Conservation (phyloP, 2,329 filamentous ascomycete genomes). For the Stagonosporopsis vannaccii region DNA sequence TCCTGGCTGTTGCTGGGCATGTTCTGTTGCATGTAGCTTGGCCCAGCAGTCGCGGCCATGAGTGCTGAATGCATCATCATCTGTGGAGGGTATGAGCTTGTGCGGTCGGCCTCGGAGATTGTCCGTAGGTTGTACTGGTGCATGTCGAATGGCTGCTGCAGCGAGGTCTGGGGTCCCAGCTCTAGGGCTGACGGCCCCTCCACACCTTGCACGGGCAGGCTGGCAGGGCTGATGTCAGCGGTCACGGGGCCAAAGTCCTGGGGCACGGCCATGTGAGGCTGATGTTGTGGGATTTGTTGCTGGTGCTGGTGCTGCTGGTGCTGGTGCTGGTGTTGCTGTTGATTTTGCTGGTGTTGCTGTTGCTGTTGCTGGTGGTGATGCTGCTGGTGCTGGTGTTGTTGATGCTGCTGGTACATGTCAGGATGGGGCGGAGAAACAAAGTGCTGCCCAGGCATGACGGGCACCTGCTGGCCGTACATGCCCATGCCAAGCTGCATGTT, state of each 20-base stretch:
- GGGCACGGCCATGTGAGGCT: constrained; percentile 36
- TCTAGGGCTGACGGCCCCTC: constrained; percentile 44
- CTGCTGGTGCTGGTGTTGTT: neutral
- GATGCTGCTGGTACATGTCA: constrained; percentile 17
- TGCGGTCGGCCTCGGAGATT: constrained; percentile 43
- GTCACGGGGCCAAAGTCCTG: constrained; percentile 38
- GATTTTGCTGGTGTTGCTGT: neutral
- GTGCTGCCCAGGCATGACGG: constrained; percentile 32
- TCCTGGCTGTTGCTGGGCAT: constrained; percentile 37
- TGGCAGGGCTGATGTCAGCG: constrained; percentile 48
- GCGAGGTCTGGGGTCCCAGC: constrained; percentile 38
- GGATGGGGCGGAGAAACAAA: constrained; percentile 13
- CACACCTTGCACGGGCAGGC: constrained; percentile 41
- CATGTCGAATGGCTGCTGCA: constrained; percentile 46
- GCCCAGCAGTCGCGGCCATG: constrained; percentile 45
- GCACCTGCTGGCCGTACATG: constrained; percentile 28
- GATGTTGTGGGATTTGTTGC: constrained; percentile 24
- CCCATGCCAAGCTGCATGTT: constrained; percentile 45
- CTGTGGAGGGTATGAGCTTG: constrained; percentile 36
- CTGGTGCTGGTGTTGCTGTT: neutral
- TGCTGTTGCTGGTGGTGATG: neutral
- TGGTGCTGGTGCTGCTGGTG: constrained; percentile 8
- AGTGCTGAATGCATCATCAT: constrained; percentile 46
- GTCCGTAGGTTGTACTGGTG: constrained; percentile 41
- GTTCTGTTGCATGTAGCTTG: constrained; percentile 43